Evolutionary conservation across 139 green algal genomes (phyloP), one percentile per base, ranked within the genome.

Genomic region (Tetraselmis chui): DNA sequence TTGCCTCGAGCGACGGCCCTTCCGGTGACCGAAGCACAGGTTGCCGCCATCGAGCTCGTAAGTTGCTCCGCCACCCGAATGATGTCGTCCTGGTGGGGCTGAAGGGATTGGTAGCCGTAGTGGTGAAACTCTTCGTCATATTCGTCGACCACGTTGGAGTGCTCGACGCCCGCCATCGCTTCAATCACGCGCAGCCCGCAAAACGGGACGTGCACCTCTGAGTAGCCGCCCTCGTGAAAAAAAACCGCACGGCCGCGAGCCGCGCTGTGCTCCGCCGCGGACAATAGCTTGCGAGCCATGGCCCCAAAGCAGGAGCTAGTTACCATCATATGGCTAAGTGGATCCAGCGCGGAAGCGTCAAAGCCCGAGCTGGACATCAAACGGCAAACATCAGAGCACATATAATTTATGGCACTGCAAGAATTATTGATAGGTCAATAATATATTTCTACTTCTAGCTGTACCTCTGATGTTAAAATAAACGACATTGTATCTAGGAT

Each of bases 111-210:
- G 27, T 84, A 87, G 29, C 28, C 84, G 59, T 77, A 87, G 59
- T 24, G 59, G 11, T 29, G 59, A 30, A 87, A 80, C 59, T 87
- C 84, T 25, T 28, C 26, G 74, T 67, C 78, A 76, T 83, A 84
- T 1, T 80, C 79, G 80, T 87, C 84, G 0, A 86, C 79, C 32
- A 91, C 83, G 1, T 32, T 2, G 5, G 67, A 86, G 27, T 45
- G 30, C 29, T 5, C 45, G 45, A 67, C 31, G 1, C 85, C 84
- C 29, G 78, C 77, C 78, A 91, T 76, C 27, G 79, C 31, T 79
- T 91, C 85, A 24, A 91, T 79, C 1, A 85, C 84, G 24, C 84
- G 83, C 77, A 90, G 80, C 1, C 84, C 86, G 77, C 88, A 91
- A 84, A 91, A 91, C 0, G 88, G 88, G 29, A 89, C 87, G 75